Base-by-base conservation (phyloP, 768 basidiomycete genomes). In the Wakefieldia striispora region DNA sequence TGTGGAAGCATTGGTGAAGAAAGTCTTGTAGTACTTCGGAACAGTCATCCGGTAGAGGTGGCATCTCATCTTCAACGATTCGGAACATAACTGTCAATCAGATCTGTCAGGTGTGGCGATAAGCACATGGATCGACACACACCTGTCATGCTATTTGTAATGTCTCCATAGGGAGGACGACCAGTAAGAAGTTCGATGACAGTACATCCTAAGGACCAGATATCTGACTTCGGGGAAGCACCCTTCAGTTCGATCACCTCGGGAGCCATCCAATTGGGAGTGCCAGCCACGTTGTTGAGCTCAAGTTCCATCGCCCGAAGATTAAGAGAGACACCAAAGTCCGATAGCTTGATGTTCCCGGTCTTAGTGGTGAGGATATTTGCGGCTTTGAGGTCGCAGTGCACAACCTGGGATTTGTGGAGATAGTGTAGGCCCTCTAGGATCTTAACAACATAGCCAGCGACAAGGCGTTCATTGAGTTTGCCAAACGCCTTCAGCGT, bases 191-290 rank as follows among this genome's bases (percentile, higher is more conserved):
- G 77, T 70, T 99, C 95, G 58, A 95, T 84, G 58, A 97, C 84
- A 4, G 95, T 97, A 63, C 95, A 97, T 1, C 84, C 95, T 55
- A 99, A 70, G 0, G 93, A 95, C 94, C 94, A 97, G 27, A 97
- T 95, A 64, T 97, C 94, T 23, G 91, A 87, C 60, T 93, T 93
- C 0, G 86, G 77, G n/a, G 90, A 88, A 8, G 95, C 91, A 4
- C 95, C 95, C 66, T 93, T 88, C 47, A 98, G 80, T 65, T 93
- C 87, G 54, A 99, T 98, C 43, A 97, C 91, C 69, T 99, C 95
- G 3, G 95, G 95, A 11, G 95, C 95, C 94, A 99, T 98, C 95
- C 95, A 99, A 62, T 97, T 95, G 13, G 95, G 95, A 10, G 95
- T 99, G 10, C 95, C 95, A 8, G 89, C 86, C 23, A 92, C 88